phyloP scores from a whole-genome alignment of 2,329 filamentous ascomycete genomes.

The Colletotrichum abscissum region DNA sequence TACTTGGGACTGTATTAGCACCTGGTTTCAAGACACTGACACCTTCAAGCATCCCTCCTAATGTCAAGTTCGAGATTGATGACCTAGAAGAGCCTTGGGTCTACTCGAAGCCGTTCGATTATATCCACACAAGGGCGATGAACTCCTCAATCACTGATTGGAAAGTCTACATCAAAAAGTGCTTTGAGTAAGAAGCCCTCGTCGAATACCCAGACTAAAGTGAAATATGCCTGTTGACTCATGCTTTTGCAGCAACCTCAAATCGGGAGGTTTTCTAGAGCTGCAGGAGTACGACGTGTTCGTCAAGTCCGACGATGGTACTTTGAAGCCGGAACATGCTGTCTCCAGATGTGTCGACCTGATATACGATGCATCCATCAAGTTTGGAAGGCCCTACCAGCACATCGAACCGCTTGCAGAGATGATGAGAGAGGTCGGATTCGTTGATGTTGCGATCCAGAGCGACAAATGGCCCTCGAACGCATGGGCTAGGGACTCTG shows the following conservation, averaged over 20 bases:
- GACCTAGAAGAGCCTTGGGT: constrained; percentile 48
- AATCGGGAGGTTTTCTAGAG: constrained; percentile 49
- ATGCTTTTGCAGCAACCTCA: constrained; percentile 38
- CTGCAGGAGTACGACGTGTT: constrained; percentile 47
- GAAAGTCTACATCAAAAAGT: background rate
- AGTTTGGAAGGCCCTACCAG: constrained; percentile 44
- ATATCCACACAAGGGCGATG: constrained; percentile 47
- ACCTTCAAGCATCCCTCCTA: constrained; percentile 48
- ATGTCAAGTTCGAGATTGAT: constrained; percentile 55
- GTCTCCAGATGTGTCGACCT: constrained; percentile 37
- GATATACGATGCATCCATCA: constrained; percentile 42
- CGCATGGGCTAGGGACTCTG: constrained; percentile 56
- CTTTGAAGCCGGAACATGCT: constrained; percentile 33
- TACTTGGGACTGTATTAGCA: constrained; percentile 36
- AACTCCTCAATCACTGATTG: background rate
- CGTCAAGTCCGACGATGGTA: constrained; percentile 50
- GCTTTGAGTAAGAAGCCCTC: background rate
- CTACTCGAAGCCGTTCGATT: constrained; percentile 45
- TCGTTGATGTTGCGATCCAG: constrained; percentile 56
- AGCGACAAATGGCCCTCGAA: constrained; percentile 54
- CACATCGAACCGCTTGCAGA: constrained; percentile 41
- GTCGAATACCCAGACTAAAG: too few relatives aligned
- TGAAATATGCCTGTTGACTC: background rate
- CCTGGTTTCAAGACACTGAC: constrained; percentile 41
- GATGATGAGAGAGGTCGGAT: constrained; percentile 56